Evolutionary conservation across 192 early-diverging fungal genomes (phyloP).

Genomic region (Entomortierella parvispora): DNA sequence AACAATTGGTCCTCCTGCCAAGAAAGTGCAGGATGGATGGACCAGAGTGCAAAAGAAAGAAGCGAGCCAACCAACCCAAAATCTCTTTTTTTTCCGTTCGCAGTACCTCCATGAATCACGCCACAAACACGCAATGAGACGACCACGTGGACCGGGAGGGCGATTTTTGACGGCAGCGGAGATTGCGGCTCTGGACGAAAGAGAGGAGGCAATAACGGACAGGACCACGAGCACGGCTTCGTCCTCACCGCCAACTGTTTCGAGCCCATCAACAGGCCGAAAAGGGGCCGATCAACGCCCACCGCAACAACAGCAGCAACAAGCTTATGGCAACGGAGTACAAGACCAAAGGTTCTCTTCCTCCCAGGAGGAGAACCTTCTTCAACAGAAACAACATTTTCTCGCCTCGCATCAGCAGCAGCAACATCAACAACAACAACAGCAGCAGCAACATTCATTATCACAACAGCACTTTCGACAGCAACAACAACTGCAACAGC

Average conservation of each 20-base stretch:
- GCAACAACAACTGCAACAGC: constrained; percentile 1
- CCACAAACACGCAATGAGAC: constrained; percentile 95
- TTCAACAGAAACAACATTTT: no score
- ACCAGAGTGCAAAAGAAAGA: not conserved
- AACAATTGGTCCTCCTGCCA: no score
- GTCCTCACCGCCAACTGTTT: not conserved
- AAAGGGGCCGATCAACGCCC: not conserved
- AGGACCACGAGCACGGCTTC: not conserved
- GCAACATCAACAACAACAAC: constrained; percentile 8
- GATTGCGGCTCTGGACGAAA: constrained; percentile 48
- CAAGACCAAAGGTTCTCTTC: no score
- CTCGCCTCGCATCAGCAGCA: not conserved
- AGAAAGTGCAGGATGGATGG: not conserved
- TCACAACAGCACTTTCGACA: constrained; percentile 4
- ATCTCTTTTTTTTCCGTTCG: constrained; percentile 22
- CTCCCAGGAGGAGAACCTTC: not conserved
- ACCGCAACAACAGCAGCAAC: constrained; percentile 8
- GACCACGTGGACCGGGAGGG: constrained; percentile 96
- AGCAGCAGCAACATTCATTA: constrained; percentile 8
- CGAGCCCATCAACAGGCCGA: no score
- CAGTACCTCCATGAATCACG: constrained; percentile 97
- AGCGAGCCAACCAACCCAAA: not conserved
- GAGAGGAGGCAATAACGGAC: constrained; percentile 8
- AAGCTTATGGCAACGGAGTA: not conserved
- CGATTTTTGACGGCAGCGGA: constrained; percentile 80